Conservation (phyloP, 371 early-diverging fungal genomes). For the Chytridium lagenaria region DNA sequence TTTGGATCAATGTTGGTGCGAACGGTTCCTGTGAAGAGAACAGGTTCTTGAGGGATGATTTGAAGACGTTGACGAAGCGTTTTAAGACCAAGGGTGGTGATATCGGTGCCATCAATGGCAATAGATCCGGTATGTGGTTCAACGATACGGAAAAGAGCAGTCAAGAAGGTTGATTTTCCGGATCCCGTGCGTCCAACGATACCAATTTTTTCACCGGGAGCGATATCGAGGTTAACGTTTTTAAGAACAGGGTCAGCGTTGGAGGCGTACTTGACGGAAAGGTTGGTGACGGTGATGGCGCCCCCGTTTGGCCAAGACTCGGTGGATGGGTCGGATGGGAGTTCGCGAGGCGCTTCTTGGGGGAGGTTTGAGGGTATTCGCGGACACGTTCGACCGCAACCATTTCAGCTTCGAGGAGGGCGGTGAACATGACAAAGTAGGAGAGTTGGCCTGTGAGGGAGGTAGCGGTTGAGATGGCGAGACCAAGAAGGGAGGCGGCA, state of each 20-base stretch:
- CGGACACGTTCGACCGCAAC: constrained; percentile 50
- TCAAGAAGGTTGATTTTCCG: constrained; percentile 53
- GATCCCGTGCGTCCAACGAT: constrained; percentile 75
- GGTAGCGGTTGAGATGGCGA: constrained; percentile 82
- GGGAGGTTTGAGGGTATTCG: constrained; percentile 43
- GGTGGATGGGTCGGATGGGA: neutral
- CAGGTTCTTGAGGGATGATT: constrained; percentile 70
- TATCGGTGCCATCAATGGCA: constrained; percentile 58
- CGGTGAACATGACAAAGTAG: neutral
- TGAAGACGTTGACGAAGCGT: constrained; percentile 60
- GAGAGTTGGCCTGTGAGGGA: constrained; percentile 31
- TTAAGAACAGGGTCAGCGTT: constrained; percentile 24
- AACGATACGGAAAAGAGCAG: constrained; percentile 49
- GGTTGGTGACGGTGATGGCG: constrained; percentile 13
- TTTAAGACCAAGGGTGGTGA: constrained; percentile 47
- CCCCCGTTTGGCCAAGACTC: neutral
- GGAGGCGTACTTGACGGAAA: constrained; percentile 43
- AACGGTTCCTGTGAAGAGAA: constrained; percentile 73
- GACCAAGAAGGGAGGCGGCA: constrained; percentile 81
- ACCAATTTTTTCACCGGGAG: constrained; percentile 75
- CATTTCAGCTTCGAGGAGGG: constrained; percentile 28
- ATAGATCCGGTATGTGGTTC: constrained; percentile 44
- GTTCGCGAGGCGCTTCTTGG: constrained; percentile 11
- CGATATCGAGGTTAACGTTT: constrained; percentile 48
- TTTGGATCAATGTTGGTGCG: constrained; percentile 82